Evolutionary conservation across 2,329 filamentous ascomycete genomes (phyloP).

Genomic region (Colletotrichum tamarilloi): DNA sequence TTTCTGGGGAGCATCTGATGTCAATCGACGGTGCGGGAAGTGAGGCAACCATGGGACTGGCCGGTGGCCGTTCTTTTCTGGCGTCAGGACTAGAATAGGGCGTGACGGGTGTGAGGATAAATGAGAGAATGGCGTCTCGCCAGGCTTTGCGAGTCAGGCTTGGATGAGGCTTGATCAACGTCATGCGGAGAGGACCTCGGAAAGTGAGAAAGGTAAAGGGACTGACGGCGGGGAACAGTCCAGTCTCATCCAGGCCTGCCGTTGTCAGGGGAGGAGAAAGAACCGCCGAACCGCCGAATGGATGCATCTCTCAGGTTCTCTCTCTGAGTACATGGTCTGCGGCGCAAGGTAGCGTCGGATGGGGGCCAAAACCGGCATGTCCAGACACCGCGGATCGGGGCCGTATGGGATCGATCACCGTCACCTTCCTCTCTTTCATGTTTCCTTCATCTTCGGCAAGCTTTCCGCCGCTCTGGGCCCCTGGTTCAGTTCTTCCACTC

Average conservation of each 20-base stretch:
- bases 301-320: too few relatives aligned
- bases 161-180: slow-evolving; percentile 8
- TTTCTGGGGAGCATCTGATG: slow-evolving; percentile 16
- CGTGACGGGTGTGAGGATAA: background rate
- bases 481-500: background rate
- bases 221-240: background rate
- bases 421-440: background rate
- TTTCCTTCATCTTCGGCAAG: background rate
- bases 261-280: background rate
- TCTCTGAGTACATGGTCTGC: background rate
- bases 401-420: background rate
- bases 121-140: background rate
- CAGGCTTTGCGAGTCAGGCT: slow-evolving; percentile 20
- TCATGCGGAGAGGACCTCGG: slow-evolving; percentile 11
- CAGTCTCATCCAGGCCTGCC: background rate
- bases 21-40: background rate
- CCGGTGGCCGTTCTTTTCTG: background rate
- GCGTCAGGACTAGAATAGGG: slow-evolving; percentile 10
- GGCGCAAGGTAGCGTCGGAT: background rate
- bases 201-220: background rate
- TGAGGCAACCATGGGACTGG: background rate
- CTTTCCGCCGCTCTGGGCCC: background rate
- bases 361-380: slow-evolving; percentile 12
- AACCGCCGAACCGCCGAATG: background rate
- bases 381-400: background rate